Base-by-base conservation (phyloP, 2,329 filamentous ascomycete genomes). In the Nectriaceae sp. region DNA sequence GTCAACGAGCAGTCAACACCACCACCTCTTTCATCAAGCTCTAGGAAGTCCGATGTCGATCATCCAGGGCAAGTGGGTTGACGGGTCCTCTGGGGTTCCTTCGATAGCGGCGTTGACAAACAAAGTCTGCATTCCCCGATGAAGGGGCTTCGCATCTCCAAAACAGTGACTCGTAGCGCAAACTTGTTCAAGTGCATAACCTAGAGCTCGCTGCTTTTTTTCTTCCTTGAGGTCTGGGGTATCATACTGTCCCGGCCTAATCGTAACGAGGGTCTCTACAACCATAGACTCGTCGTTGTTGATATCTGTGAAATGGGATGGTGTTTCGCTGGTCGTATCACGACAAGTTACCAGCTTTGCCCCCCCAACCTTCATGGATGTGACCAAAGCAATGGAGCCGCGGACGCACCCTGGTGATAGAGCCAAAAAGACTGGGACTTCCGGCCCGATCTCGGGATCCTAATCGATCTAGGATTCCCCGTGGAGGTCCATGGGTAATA, bases 271-370 rank as follows among this genome's bases (percentile, higher is more conserved):
- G 3, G 43, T 70, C 20, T 70, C 67, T 0, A 80, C 50, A 0
- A 70, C 29, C 0, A 46, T 13, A 0, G 75, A 78, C 3, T 55
- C 54, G 0, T 66, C 68, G 39, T 80, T 73, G 44, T 80, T 70
- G 16, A 80, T 76, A 40, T 73, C 72, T 0, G 69, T 73, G 16
- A 78, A 70, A 54, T 78, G 71, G 0, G 72, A 73, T 1, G 72
- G 70, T 1, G 19, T 46, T 1, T 64, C 55, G 2, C 29, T 40
- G 3, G 52, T 44, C 2, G 21, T 22, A 1, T 42, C 26, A 3
- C 71, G 61, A 80, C 79, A 84, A 4, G 65, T 66, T 0, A 80
- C 70, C 3, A 76, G 16, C 42, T 73, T 77, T 0, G 72, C 63
- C 3, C 64, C n/a, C 70, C 69, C 66, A 71, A 2, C 53, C 54